These are phyloP conservation scores for Neonectria coccinea DNA, from an alignment of 2,329 filamentous ascomycete genomes.

Conservation along the genomic window DNA sequence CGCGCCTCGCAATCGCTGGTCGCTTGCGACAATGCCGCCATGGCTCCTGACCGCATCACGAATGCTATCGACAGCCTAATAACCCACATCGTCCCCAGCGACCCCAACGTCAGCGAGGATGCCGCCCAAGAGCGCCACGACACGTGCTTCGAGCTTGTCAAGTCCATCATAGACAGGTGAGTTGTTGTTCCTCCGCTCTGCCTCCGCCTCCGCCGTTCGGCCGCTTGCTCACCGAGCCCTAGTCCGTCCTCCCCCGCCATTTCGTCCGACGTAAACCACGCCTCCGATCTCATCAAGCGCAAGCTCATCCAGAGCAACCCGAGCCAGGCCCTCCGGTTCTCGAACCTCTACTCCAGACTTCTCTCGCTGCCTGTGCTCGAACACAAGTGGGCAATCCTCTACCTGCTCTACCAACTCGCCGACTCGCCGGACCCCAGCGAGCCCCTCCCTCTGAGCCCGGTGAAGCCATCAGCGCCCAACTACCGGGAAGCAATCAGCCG, in stretches of 20 bases:
- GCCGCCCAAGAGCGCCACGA: conserved; percentile 76
- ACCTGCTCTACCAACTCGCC: conserved; percentile 86
- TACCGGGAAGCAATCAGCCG: conserved; percentile 53
- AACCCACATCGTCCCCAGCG: conserved; percentile 76
- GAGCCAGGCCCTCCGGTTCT: conserved; percentile 84
- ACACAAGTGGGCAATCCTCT: conserved; percentile 97
- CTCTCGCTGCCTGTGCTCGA: conserved; percentile 91
- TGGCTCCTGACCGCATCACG: conserved; percentile 76
- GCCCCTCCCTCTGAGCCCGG: conserved; percentile 59
- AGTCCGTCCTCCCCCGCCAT: conserved; percentile 66
- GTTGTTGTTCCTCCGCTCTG: conserved; percentile 18
- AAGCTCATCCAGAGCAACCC: conserved; percentile 83
- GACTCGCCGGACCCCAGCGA: conserved; percentile 72
- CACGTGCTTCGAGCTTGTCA: conserved; percentile 65
- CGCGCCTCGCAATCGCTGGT: conserved; percentile 16
- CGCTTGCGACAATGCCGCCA: conserved; percentile 61
- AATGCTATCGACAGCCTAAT: conserved; percentile 84
- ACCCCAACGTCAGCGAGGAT: conserved; percentile 75
- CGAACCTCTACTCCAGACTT: conserved; percentile 89
- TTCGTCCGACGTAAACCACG: conserved; percentile 85
- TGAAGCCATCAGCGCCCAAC: conserved; percentile 54
- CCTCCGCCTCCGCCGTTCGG: background rate
- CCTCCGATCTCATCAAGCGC: conserved; percentile 90
- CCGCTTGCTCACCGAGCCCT: conserved; percentile 18
- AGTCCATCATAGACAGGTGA: conserved; percentile 65